Base-by-base conservation (phyloP, 441 rosid species). In the Breynia disticha region DNA sequence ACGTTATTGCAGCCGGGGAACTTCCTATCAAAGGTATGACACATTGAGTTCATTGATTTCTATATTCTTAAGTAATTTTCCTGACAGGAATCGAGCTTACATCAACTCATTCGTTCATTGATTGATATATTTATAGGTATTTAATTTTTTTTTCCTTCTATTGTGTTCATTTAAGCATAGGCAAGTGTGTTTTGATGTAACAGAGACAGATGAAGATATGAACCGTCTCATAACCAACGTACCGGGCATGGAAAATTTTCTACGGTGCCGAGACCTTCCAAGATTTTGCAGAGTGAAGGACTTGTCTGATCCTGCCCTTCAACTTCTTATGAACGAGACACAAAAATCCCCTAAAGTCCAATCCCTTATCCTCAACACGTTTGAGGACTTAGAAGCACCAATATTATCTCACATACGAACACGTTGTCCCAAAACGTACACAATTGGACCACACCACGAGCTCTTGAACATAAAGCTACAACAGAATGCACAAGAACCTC, bases 191-290 rank as follows among this genome's bases (percentile, higher is more conserved):
- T 52, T 28, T 32, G 38, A 3, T 38, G 39, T 42, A 16, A 19
- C 22, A 47, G 70, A 80, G 59, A 14, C 12, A 37, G 32, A 54
- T 1, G 72, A 73, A 62, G 83, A 75, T 32, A 77, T 73, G 83
- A 81, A 79, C 50, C 51, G 73, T 0, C 19, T 62, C 38, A 58
- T 75, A 28, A 77, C 69, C 1, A 66, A 39, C 4, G 76, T 82
- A 0, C 74, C 69, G 7, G 79, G 83, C 48, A 75, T 66, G 77
- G 77, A 75, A 57, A 57, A 15, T 7, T 61, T 73, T 54, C 68
- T 77, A 20, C 60, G 83, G 11, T 42, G 70, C 55, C 49, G 81
- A 56, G 88, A 79, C 62, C 84, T 81, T 3, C 87, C 84, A 5
- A 59, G 77, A 16, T 53, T 54, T 41, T 76, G 79, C 56, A 65